These are phyloP conservation scores for Phytophthora agathidicida DNA, from an alignment of 352 stramenopile species.

Conservation along the genomic window DNA sequence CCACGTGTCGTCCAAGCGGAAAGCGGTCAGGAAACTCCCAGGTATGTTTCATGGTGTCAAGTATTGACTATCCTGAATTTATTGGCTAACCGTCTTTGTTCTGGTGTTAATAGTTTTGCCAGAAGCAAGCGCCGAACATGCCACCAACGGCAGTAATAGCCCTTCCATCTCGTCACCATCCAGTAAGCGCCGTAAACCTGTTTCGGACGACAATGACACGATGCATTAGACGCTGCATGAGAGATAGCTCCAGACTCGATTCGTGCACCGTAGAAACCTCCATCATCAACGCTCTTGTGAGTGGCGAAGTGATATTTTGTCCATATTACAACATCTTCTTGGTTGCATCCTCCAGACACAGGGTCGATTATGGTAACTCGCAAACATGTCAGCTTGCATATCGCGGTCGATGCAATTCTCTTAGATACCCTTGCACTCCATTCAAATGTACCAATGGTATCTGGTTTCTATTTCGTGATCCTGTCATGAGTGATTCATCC, in stretches of 20 bases:
- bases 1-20: slow-evolving; percentile 11
- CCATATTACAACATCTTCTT: slow-evolving; percentile 14
- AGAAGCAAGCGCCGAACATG: slow-evolving; percentile 17
- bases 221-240: slow-evolving; percentile 1
- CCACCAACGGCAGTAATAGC: slow-evolving; percentile 8
- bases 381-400: too few relatives aligned
- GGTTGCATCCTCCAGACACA: neutral
- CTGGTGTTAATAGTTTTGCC: slow-evolving; percentile 9
- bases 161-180: slow-evolving; percentile 4
- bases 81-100: slow-evolving; percentile 1
- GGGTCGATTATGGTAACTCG: too few relatives aligned
- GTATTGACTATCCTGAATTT: neutral
- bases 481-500: too few relatives aligned
- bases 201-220: slow-evolving; percentile 1
- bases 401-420: too few relatives aligned
- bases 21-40: slow-evolving; percentile 29
- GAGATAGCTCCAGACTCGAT: too few relatives aligned
- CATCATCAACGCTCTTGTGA: slow-evolving; percentile 6
- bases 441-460: too few relatives aligned
- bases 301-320: slow-evolving; percentile 10
- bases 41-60: slow-evolving; percentile 6
- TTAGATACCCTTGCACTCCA: too few relatives aligned
- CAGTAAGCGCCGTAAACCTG: slow-evolving; percentile 24
- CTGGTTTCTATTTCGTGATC: too few relatives aligned
- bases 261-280: slow-evolving; percentile 6